Conservation (phyloP, 169 alveolate species). For the Toxoplasma gondii region DNA sequence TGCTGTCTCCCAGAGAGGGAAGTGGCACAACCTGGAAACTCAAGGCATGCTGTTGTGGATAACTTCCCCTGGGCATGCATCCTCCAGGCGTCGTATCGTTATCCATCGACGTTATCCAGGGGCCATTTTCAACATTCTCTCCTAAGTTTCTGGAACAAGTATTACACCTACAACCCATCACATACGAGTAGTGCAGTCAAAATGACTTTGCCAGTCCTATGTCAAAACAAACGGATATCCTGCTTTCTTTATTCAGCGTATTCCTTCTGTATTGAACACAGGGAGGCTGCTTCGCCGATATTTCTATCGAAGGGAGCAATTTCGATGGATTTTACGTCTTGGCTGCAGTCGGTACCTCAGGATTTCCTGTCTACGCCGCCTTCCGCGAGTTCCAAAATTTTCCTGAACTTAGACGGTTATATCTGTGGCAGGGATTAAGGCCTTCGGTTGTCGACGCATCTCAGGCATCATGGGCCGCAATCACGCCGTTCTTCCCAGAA, state of each 20-base stretch:
- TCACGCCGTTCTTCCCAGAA: constrained; percentile 48
- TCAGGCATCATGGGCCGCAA: constrained; percentile 54
- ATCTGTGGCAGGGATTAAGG: constrained; percentile 52
- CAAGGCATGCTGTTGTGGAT: too few relatives aligned
- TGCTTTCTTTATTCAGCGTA: background rate
- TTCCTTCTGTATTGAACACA: background rate
- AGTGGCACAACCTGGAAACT: too few relatives aligned
- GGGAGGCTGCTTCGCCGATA: constrained; percentile 36
- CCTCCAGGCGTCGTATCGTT: too few relatives aligned
- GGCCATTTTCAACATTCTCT: too few relatives aligned
- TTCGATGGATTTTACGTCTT: constrained; percentile 58
- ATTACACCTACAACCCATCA: too few relatives aligned
- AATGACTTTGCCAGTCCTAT: too few relatives aligned
- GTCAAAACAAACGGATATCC: too few relatives aligned
- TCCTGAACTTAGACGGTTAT: background rate
- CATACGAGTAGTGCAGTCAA: too few relatives aligned
- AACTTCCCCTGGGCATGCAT: too few relatives aligned
- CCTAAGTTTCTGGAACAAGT: too few relatives aligned
- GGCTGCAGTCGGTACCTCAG: constrained; percentile 33
- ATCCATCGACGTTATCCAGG: too few relatives aligned
- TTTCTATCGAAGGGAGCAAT: constrained; percentile 20
- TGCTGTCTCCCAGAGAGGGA: too few relatives aligned
- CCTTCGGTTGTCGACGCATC: constrained; percentile 5
- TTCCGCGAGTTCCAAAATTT: constrained; percentile 25
- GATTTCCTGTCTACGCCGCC: constrained; percentile 53